Conservation (phyloP, 1,284 basidiomycete genomes). For the Pterulicium gracile region DNA sequence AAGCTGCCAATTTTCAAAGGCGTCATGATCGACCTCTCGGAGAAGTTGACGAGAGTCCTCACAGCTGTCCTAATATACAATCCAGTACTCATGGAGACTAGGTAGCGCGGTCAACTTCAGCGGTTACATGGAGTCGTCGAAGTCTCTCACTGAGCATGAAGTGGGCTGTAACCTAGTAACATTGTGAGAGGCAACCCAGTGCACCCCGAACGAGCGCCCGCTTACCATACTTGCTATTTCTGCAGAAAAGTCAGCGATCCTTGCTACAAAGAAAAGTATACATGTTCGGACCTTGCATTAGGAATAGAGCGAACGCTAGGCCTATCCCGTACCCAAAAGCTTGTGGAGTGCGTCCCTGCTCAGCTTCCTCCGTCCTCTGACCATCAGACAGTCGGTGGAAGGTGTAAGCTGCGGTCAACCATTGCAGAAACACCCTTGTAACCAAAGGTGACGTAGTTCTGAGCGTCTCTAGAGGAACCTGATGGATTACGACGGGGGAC, state of each 20-base stretch:
- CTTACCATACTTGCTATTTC: neutral
- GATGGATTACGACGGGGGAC: conserved; percentile 36
- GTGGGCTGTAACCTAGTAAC: neutral
- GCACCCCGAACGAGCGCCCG: neutral
- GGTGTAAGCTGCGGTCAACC: conserved; percentile 46
- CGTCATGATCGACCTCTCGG: too few species aligned
- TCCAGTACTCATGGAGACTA: conserved; percentile 43
- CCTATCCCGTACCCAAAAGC: neutral
- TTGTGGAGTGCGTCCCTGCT: conserved; percentile 9
- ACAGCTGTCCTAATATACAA: conserved; percentile 40
- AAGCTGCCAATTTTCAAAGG: neutral
- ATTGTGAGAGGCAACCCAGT: neutral
- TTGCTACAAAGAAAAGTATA: neutral
- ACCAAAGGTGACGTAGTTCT: conserved; percentile 53
- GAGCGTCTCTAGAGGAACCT: conserved; percentile 45
- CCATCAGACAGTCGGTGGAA: conserved; percentile 24
- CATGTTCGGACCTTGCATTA: neutral
- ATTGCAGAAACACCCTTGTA: conserved; percentile 51
- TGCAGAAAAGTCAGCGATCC: neutral
- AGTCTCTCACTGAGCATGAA: neutral
- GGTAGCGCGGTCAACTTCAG: too few species aligned
- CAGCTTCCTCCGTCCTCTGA: conserved; percentile 24
- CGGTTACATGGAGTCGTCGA: neutral
- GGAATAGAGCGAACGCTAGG: neutral
- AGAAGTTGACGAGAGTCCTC: conserved; percentile 11